Conservation (phyloP, 345 rosid genomes). For the Heritiera fomes region DNA sequence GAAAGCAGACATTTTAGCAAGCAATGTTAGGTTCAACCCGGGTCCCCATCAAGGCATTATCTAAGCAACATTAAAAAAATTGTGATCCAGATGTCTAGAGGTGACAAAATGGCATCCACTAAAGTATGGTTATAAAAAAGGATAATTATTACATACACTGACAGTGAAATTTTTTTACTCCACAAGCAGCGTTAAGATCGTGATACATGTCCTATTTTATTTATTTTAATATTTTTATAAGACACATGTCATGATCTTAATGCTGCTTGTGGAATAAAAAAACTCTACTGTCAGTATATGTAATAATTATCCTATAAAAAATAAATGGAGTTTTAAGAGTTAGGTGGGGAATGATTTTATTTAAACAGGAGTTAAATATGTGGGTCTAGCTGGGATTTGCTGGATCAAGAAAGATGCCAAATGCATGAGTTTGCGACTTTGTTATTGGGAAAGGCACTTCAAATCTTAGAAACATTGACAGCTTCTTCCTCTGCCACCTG, state of each 20-base stretch:
- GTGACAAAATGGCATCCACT: conserved; percentile 16
- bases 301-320: no score
- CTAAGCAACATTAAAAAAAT: neutral
- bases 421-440: neutral
- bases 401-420: conserved; percentile 28
- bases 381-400: conserved; percentile 36
- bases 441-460: neutral
- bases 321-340: conserved; percentile 6
- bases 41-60: neutral
- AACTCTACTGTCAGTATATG: no score
- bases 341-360: conserved; percentile 21
- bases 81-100: neutral
- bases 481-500: conserved; percentile 4
- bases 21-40: neutral
- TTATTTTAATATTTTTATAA: no score
- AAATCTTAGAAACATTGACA: conserved; percentile 1
- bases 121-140: neutral
- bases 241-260: no score
- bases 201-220: no score
- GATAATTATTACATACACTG: no score
- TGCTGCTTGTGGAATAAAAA: no score
- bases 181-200: no score
- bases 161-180: no score
- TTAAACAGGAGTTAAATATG: conserved; percentile 9
- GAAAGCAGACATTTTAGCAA: neutral